These are phyloP conservation scores for Dicorynia guianensis DNA, from an alignment of 306 rosid species.

Conservation along the genomic window DNA sequence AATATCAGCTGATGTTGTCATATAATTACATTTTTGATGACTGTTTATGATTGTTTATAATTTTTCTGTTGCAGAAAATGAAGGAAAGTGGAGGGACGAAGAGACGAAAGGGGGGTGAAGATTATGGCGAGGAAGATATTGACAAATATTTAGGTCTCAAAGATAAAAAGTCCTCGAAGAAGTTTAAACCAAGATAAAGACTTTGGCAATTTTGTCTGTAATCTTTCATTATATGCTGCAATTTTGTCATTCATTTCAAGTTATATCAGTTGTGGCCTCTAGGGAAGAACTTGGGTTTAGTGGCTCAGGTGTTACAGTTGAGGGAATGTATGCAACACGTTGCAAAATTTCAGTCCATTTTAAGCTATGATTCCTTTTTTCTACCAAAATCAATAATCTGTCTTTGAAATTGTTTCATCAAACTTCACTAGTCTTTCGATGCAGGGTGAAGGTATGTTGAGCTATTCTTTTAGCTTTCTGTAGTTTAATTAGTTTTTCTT, in stretches of 20 bases:
- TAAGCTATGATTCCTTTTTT: too few species aligned
- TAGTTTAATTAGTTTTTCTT: too few species aligned
- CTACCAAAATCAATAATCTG: too few species aligned
- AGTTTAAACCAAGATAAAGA: slow-evolving; percentile 51
- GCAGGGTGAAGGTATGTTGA: too few species aligned
- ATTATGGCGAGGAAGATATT: slow-evolving; percentile 52
- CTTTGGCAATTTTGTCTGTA: neutral
- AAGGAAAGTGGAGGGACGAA: slow-evolving; percentile 63
- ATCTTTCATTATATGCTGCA: slow-evolving; percentile 14
- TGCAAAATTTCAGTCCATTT: too few species aligned
- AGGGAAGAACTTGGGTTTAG: neutral
- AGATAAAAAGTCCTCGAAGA: slow-evolving; percentile 61
- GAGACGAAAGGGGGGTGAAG: slow-evolving; percentile 56
- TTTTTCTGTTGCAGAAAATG: slow-evolving; percentile 58
- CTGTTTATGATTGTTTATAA: neutral
- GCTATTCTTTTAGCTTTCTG: too few species aligned
- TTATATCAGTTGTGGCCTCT: neutral
- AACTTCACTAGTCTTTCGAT: too few species aligned
- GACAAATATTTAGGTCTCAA: slow-evolving; percentile 64
- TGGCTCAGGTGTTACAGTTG: neutral
- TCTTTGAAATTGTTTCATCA: too few species aligned
- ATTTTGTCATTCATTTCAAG: slow-evolving; percentile 17
- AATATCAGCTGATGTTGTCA: neutral
- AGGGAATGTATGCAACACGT: neutral
- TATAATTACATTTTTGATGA: neutral